Evolutionary conservation across 2,329 filamentous ascomycete genomes (phyloP).

Genomic region (Arthroderma uncinatum): DNA sequence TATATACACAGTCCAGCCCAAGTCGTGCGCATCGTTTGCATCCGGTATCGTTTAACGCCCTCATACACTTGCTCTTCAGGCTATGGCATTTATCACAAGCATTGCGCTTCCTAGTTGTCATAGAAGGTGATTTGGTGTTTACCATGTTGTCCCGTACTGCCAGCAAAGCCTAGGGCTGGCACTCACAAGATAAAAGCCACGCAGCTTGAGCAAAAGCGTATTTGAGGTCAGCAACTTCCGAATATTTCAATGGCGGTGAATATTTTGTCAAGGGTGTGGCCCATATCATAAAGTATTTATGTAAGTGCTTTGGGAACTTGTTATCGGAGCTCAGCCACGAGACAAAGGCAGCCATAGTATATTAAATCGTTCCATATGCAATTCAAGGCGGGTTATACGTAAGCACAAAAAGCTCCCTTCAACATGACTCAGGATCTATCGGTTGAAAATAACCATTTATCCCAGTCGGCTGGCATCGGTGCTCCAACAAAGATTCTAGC

Average conservation of each 20-base stretch:
- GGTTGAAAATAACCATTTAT: background rate
- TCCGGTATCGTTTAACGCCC: background rate
- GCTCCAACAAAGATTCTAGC: background rate
- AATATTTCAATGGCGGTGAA: background rate
- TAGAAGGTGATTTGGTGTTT: background rate
- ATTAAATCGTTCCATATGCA: background rate
- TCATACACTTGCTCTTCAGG: conserved; percentile 2
- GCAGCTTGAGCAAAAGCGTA: background rate
- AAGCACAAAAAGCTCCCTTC: background rate
- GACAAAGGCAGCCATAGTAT: background rate
- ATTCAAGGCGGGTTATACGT: background rate
- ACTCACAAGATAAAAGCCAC: background rate
- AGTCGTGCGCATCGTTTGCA: conserved; percentile 4
- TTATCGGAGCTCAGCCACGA: background rate
- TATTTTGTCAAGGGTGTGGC: background rate
- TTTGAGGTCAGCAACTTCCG: background rate
- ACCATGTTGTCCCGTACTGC: background rate
- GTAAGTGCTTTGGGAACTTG: background rate
- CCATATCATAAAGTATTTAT: background rate
- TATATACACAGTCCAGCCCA: background rate
- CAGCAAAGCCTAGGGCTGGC: no score
- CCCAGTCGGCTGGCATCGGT: background rate
- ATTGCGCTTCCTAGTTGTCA: background rate
- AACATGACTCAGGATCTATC: background rate
- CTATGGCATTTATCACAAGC: conserved; percentile 4